Evolutionary conservation across 257 asterid genomes (phyloP), one percentile per base, ranked within the genome.

Genomic region (Capsicum chinense): DNA sequence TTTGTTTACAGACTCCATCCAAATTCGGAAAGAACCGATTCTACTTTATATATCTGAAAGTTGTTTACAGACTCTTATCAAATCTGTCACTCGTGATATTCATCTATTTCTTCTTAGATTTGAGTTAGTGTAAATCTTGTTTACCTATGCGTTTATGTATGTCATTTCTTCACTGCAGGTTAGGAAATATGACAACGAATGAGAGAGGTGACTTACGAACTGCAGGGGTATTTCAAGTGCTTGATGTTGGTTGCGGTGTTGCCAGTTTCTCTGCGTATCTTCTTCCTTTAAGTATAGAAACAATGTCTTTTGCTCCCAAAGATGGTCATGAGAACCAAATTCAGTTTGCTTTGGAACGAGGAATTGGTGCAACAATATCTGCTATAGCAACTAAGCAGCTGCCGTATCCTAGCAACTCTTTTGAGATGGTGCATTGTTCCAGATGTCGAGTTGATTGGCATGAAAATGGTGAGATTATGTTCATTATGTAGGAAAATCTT

Each of bases 251-350:
- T 80, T 96, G 98, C 78, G 96, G 98, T 13, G 98, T 96, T 80
- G 98, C 99, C 87, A 96, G 99, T 91, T 96, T 96, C 91, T 96
- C 98, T 0, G 99, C 98, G 33, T 96, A 92, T 90, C 98, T 94
- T 88, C 94, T 93, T 80, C 94, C 97, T 67, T 88, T 92, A 79
- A 83, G 90, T 87, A 92, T 96, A 84, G 94, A 92, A 79, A 93
- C 99, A 19, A 90, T 93, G 98, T 94, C 99, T 48, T 92, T 96
- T 86, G 99, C 98, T 76, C 98, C 99, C 8, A 93, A 94, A 88
- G 98, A 94, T 83, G 95, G 95, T 79, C 99, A 96, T 64, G 98
- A 94, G 88, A 96, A 96, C 86, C 98, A 96, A 86, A 94, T 96
- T 85, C 98, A 96, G 80, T 96, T 96, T 86, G 97, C 98, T 67